A percentile compares a stretch with the other conserved stretches of the same genome.
These are phyloP conservation scores for Yueomyces sp. DNA, from an alignment of 1,139 yeast species.

Conservation along the genomic window DNA sequence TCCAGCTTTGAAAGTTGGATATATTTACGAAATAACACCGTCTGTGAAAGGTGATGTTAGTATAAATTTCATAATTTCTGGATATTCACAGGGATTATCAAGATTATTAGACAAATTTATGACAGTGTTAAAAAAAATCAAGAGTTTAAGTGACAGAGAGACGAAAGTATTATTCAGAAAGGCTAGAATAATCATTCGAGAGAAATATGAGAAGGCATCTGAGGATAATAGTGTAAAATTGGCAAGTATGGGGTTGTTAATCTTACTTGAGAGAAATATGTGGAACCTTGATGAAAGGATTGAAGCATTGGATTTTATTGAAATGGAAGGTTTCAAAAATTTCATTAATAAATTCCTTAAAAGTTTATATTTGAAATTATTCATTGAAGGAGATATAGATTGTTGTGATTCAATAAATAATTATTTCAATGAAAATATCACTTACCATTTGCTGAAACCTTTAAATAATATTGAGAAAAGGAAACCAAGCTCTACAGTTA, in stretches of 20 bases:
- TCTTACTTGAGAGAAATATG: slow-evolving; percentile 40
- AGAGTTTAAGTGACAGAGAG: slow-evolving; percentile 9
- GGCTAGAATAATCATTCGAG: slow-evolving; percentile 33
- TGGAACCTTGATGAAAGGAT: slow-evolving; percentile 41
- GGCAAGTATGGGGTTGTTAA: slow-evolving; percentile 34
- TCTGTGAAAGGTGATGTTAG: slow-evolving; percentile 39
- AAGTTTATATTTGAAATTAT: slow-evolving; percentile 28
- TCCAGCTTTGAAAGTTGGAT: slow-evolving; percentile 38
- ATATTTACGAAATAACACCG: slow-evolving; percentile 41
- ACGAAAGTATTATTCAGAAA: slow-evolving; percentile 29
- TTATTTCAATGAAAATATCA: slow-evolving; percentile 11
- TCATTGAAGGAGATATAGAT: slow-evolving; percentile 39
- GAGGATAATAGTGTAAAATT: slow-evolving; percentile 31
- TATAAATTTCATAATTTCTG: slow-evolving; percentile 37
- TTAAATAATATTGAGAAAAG: background rate
- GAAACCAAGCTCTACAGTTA: slow-evolving; percentile 22
- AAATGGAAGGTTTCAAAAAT: slow-evolving; percentile 27
- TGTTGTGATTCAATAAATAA: slow-evolving; percentile 16
- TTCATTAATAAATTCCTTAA: slow-evolving; percentile 21
- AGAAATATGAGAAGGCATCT: slow-evolving; percentile 30
- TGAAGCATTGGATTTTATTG: slow-evolving; percentile 46
- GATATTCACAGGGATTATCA: slow-evolving; percentile 31
- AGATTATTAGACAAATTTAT: slow-evolving; percentile 8
- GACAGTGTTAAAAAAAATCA: slow-evolving; percentile 4
- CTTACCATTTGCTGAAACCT: slow-evolving; percentile 8